A percentile compares a stretch with the other conserved stretches of the same genome.
These are phyloP conservation scores for Candida patagonica DNA, from an alignment of 805 yeast genomes.

Conservation along the genomic window DNA sequence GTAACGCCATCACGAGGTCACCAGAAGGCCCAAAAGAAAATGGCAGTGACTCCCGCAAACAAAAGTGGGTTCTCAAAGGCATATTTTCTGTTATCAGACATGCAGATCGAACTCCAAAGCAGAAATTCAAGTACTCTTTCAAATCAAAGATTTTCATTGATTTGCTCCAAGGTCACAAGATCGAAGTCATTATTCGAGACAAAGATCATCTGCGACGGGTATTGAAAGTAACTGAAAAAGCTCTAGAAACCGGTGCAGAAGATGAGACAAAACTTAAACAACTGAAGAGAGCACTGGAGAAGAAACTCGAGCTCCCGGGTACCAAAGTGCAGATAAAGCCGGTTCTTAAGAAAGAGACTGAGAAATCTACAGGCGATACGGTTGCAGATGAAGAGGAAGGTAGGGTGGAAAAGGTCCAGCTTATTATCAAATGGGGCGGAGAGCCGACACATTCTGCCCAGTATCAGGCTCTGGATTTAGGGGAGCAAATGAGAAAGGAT, in stretches of 20 bases:
- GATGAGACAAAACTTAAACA: conserved; percentile 70
- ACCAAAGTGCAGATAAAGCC: conserved; percentile 96
- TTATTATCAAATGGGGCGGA: conserved; percentile 98
- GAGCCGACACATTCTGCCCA: conserved; percentile 98
- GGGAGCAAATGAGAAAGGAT: conserved; percentile 92
- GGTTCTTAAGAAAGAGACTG: conserved; percentile 40
- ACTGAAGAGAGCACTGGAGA: conserved; percentile 73
- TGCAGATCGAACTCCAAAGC: conserved; percentile 98
- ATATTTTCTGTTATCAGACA: conserved; percentile 86
- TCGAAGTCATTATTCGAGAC: conserved; percentile 90
- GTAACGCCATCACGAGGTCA: conserved; percentile 10
- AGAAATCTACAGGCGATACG: background rate
- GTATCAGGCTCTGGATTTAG: conserved; percentile 89
- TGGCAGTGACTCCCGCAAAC: conserved; percentile 50
- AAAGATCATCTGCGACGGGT: conserved; percentile 80
- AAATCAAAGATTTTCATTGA: conserved; percentile 79
- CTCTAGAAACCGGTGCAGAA: conserved; percentile 60
- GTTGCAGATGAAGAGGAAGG: conserved; percentile 24
- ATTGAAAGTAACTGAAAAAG: conserved; percentile 71
- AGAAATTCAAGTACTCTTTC: conserved; percentile 92
- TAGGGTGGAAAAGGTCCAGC: conserved; percentile 88
- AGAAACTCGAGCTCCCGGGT: conserved; percentile 86
- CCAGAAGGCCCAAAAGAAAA: conserved; percentile 3
- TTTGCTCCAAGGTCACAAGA: conserved; percentile 84
- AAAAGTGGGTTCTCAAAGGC: conserved; percentile 96